Conservation (phyloP, 768 basidiomycete genomes). For the Leccinum rimulosum region DNA sequence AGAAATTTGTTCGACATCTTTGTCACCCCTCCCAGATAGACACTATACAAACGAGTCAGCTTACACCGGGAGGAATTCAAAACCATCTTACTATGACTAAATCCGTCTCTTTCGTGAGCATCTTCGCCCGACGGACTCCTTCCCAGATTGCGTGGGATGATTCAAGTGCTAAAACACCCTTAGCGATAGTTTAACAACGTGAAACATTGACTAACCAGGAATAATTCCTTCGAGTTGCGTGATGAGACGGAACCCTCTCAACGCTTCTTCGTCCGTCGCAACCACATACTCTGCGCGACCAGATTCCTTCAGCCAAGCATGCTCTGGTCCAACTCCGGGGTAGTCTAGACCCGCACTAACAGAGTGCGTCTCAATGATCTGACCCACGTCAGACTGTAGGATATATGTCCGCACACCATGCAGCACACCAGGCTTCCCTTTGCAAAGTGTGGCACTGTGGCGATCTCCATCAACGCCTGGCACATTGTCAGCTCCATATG, state of each 20-base stretch:
- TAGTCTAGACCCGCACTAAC: constrained; percentile 96
- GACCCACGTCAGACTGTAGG: constrained; percentile 82
- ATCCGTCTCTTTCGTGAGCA: constrained; percentile 78
- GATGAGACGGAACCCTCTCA: constrained; percentile 87
- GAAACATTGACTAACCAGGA: constrained; percentile 55
- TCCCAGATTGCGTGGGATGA: constrained; percentile 97
- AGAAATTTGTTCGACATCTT: constrained; percentile 97
- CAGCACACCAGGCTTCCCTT: constrained; percentile 89
- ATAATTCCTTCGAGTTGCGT: constrained; percentile 97
- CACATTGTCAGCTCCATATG: constrained; percentile 9
- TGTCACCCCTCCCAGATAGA: constrained; percentile 93
- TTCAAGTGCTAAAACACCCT: constrained; percentile 66
- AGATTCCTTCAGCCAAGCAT: constrained; percentile 95
- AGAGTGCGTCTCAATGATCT: constrained; percentile 96
- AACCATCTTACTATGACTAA: constrained; percentile 77
- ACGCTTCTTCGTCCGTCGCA: constrained; percentile 91
- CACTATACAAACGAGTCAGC: constrained; percentile 49
- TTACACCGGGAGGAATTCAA: not conserved
- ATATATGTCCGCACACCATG: constrained; percentile 97
- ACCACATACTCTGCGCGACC: constrained; percentile 90
- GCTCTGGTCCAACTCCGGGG: constrained; percentile 97
- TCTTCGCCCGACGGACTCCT: constrained; percentile 80
- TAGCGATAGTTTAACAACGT: constrained; percentile 2
- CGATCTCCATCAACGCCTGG: constrained; percentile 72
- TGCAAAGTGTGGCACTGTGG: constrained; percentile 92